phyloP scores from a whole-genome alignment of 106 monocot species.

The Acorus gramineus region DNA sequence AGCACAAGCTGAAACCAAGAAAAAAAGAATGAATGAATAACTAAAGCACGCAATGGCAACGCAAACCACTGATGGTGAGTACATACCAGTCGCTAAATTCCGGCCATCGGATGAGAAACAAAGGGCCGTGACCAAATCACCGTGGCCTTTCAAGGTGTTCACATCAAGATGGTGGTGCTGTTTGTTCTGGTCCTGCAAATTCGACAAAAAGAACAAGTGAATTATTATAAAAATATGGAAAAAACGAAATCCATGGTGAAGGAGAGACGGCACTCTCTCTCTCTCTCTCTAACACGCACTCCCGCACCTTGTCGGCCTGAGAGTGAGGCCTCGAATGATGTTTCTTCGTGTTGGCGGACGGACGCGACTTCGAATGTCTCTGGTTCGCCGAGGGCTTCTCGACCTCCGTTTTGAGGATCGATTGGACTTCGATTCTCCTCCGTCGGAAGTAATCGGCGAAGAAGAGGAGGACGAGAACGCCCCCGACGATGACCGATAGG shows the following conservation, averaged over 20 bases:
- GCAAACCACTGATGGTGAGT: background rate
- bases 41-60: background rate
- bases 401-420: slow-evolving; percentile 24
- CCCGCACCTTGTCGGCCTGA: slow-evolving; percentile 46
- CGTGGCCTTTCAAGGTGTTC: slow-evolving; percentile 86
- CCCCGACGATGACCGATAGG: slow-evolving; percentile 51
- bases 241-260: too few species aligned
- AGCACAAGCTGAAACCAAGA: slow-evolving; percentile 52
- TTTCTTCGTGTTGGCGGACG: slow-evolving; percentile 16
- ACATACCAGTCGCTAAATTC: slow-evolving; percentile 68
- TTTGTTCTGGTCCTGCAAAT: slow-evolving; percentile 48
- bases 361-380: slow-evolving; percentile 11
- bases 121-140: slow-evolving; percentile 60
- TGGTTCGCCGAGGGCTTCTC: background rate
- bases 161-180: slow-evolving; percentile 76
- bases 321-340: slow-evolving; percentile 22
- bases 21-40: background rate
- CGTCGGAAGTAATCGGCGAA: slow-evolving; percentile 87
- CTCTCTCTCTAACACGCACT: too few species aligned
- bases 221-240: too few species aligned
- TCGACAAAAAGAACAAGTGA: background rate
- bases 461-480: slow-evolving; percentile 52
- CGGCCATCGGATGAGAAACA: slow-evolving; percentile 73
- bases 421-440: slow-evolving; percentile 56
- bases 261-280: too few species aligned